Evolutionary conservation across 75 land plant species (phyloP), one percentile per base, ranked within the genome.

Genomic region (Gnetum montanum): DNA sequence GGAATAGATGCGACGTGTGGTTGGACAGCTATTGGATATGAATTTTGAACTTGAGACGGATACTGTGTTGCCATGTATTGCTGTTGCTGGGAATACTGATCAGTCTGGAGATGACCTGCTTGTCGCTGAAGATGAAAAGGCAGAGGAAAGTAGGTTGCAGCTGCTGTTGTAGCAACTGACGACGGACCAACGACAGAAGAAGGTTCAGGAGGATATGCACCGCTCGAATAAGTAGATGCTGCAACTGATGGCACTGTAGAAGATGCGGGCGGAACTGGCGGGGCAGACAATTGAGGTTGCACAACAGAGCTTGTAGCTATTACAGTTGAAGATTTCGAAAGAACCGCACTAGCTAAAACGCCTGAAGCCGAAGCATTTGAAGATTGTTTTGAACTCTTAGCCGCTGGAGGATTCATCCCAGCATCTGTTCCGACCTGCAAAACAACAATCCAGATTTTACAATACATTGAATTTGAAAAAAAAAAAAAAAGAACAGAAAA

Each of bases 101-200:
- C 57, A 20, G 58, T 68, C 30, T 72, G 73, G 33, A 58, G 23
- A 48, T 63, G 49, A 31, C 53, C 70, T 23, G 58, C 34, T 26
- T 67, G 62, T 62, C 63, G 63, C 34, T 89, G 86, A 46, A 90
- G 83, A 53, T 90, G 90, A 33, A 90, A 86, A 13, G 91, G 96
- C 31, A 78, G 64, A 7, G 92, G 97, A 54, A 87, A 83, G 51
- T 75, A 72, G 10, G 72, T 52, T 33, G 76, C 31, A 45, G 60
- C 12, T 11, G 83, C 43, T 25, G 68, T 28, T 1, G 69, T 25
- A 23, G 68, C 24, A 4, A 28, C 23, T 24, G 69, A 33, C 2
- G 68, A 25, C 3, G 72, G 56, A 3, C 24, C 36, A 0, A 47
- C 43, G 37, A 69, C 24, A 15, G 60, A 60, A 1, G 64, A 59